Conservation (phyloP, 306 rosid genomes). For the Prunus davidiana region DNA sequence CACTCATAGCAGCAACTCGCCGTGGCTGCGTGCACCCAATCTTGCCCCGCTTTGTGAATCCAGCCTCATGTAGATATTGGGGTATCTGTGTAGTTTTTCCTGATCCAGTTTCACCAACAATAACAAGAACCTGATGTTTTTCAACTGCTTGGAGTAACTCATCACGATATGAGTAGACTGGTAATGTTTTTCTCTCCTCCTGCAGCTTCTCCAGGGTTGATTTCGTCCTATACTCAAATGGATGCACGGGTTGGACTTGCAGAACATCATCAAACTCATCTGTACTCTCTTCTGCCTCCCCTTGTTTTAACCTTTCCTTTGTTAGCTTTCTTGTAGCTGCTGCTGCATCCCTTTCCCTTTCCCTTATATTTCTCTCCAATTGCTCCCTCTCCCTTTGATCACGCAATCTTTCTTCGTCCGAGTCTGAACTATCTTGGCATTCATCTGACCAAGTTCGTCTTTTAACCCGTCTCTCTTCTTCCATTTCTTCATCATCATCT, state of each 20-base stretch:
- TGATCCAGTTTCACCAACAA: neutral
- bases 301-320: slow-evolving; percentile 26
- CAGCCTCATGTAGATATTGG: slow-evolving; percentile 39
- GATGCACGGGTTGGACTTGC: neutral
- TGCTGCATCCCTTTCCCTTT: slow-evolving; percentile 68
- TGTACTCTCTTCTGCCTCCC: slow-evolving; percentile 52
- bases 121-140: neutral
- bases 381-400: slow-evolving; percentile 87
- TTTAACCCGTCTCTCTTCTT: slow-evolving; percentile 53
- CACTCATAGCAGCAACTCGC: slow-evolving; percentile 47
- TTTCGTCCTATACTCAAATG: neutral
- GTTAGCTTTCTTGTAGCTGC: slow-evolving; percentile 44
- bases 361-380: slow-evolving; percentile 67
- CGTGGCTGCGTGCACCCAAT: neutral
- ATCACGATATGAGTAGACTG: neutral
- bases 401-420: slow-evolving; percentile 74
- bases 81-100: slow-evolving; percentile 86
- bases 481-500: slow-evolving; percentile 48
- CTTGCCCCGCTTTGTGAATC: neutral
- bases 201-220: neutral
- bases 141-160: neutral
- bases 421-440: slow-evolving; percentile 56
- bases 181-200: neutral
- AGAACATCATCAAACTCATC: slow-evolving; percentile 10
- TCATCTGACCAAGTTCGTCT: slow-evolving; percentile 46